Conservation (phyloP, 495 filamentous ascomycete genomes). For the Chaetomium cochliodes region DNA sequence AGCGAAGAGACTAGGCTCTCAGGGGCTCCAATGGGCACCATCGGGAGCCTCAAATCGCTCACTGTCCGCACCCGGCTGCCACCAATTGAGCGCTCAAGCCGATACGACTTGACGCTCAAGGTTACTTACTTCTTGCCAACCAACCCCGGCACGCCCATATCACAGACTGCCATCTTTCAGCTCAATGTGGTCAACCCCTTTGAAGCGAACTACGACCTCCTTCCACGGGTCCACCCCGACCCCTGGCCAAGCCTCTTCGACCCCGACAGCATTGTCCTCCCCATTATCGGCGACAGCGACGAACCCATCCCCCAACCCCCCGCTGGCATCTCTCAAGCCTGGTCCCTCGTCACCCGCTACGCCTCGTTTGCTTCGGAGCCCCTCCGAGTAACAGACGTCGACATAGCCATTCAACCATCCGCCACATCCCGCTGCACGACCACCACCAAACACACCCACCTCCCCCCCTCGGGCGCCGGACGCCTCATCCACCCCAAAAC, state of each 20-base stretch:
- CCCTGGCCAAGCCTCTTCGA: conserved; percentile 86
- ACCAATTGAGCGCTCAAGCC: conserved; percentile 51
- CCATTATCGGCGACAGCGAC: conserved; percentile 5
- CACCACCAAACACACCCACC: conserved; percentile 35
- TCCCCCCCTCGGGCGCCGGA: conserved; percentile 31
- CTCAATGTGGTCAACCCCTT: conserved; percentile 78
- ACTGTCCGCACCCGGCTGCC: conserved; percentile 47
- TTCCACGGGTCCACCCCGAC: conserved; percentile 69
- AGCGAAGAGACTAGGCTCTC: conserved; percentile 39
- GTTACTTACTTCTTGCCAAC: conserved; percentile 74
- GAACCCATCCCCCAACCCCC: conserved; percentile 25
- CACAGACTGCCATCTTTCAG: conserved; percentile 63
- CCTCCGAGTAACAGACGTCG: conserved; percentile 64
- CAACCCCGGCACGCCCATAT: conserved; percentile 80
- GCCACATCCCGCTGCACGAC: conserved; percentile 44
- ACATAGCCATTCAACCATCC: conserved; percentile 54
- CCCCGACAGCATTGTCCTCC: conserved; percentile 40
- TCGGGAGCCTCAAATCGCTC: conserved; percentile 52
- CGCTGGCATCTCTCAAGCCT: conserved; percentile 73
- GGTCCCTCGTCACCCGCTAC: conserved; percentile 69
- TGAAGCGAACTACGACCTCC: conserved; percentile 82
- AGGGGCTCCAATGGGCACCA: conserved; percentile 40
- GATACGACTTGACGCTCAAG: conserved; percentile 69
- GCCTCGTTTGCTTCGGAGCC: conserved; percentile 72
- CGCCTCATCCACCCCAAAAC: conserved; percentile 56